These are phyloP conservation scores for Pichia paraexigua DNA, from an alignment of 805 yeast species.

Conservation along the genomic window DNA sequence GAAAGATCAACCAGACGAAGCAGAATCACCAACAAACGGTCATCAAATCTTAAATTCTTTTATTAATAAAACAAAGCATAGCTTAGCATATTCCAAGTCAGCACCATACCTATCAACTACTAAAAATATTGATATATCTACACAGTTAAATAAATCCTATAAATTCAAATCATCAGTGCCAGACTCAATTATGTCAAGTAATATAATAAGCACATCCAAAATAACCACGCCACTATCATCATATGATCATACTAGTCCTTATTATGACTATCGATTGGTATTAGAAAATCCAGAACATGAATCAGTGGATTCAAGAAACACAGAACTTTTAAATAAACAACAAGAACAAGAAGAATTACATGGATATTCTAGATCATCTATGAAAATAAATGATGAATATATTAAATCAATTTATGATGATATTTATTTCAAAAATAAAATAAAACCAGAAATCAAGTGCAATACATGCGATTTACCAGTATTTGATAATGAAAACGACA, in stretches of 20 bases:
- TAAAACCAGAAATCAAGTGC: not conserved
- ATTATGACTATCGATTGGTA: conserved; percentile 5
- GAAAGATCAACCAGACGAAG: not conserved
- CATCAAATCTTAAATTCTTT: not conserved
- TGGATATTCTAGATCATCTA: not conserved
- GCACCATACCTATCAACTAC: not conserved
- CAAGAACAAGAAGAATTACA: not conserved
- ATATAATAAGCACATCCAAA: not conserved
- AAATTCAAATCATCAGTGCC: not conserved
- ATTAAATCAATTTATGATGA: conserved; percentile 2
- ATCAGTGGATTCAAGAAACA: not conserved
- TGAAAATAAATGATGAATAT: not conserved
- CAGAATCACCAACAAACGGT: not conserved
- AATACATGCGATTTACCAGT: not conserved
- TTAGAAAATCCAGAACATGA: not conserved
- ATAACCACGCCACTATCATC: conserved; percentile 5
- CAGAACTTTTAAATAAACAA: not conserved
- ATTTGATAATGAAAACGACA: not conserved
- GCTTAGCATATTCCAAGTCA: not conserved
- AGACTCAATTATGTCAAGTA: not conserved
- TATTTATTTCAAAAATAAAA: not conserved
- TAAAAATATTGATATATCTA: not conserved
- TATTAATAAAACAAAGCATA: not conserved
- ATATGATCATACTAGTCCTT: conserved; percentile 1
- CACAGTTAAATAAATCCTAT: not conserved